phyloP scores from a whole-genome alignment of 73 alveolate species.

The Blepharisma stoltei region DNA sequence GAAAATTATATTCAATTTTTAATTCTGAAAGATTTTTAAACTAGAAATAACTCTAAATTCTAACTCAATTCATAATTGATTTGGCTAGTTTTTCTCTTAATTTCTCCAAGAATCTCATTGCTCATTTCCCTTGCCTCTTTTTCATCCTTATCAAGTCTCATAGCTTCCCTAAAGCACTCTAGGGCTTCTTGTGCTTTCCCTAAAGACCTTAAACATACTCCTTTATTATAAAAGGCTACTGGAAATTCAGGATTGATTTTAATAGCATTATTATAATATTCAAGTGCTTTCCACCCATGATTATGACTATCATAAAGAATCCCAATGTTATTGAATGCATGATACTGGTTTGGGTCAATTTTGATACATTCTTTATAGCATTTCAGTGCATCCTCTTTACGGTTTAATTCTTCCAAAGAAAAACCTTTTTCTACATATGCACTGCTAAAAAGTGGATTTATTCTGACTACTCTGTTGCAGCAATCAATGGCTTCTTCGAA shows the following conservation, averaged over 20 bases:
- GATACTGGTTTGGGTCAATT: not conserved
- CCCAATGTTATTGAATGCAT: not conserved
- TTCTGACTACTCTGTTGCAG: not conserved
- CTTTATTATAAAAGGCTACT: not conserved
- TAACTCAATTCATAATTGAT: too few species aligned
- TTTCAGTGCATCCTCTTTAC: not conserved
- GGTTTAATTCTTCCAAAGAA: not conserved
- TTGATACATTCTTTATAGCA: not conserved
- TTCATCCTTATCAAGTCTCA: too few species aligned
- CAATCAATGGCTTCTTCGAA: conserved; percentile 9
- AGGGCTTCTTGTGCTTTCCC: too few species aligned
- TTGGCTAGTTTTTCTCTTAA: too few species aligned
- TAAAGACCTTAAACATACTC: not conserved
- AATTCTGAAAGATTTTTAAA: too few species aligned
- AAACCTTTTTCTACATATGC: not conserved
- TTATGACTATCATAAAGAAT: not conserved
- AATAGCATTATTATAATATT: not conserved
- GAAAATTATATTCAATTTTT: too few species aligned
- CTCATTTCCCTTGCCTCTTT: too few species aligned
- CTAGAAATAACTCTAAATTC: too few species aligned
- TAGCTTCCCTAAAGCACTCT: too few species aligned
- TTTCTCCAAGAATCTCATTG: too few species aligned
- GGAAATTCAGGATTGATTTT: not conserved
- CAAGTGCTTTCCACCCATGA: not conserved
- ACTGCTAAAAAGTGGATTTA: not conserved